Base-by-base conservation (phyloP, 352 stramenopile species). In the Aphanomyces cochlioides region DNA sequence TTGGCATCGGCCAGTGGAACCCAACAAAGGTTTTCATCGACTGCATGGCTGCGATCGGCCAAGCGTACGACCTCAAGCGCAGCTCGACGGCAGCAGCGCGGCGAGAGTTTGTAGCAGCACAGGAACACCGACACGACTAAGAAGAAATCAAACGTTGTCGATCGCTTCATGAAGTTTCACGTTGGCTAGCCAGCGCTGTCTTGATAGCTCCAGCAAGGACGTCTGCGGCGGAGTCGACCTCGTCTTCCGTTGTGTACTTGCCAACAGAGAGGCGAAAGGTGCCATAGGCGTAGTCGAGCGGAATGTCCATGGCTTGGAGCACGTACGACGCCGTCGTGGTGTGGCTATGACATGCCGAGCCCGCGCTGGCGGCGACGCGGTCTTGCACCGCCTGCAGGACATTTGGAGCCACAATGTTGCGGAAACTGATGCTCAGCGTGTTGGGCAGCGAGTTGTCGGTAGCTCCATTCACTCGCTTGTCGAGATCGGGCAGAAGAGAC, bases 11-110 rank as follows among this genome's bases (percentile, higher is more conserved):
- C 67, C 97, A 99, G 81, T 99, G 98, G 84, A 99, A 99, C 81
- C 97, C 97, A 7, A 98, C 92, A 41, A 99, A 99, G 81, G 75
- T 99, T 57, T 93, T 97, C 66, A 99, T 99, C 77, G 96, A 99
- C 80, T 72, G 89, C 5, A 85, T 96, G 61, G 93, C 94, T 0
- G 54, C 75, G 10, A 50, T 99, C 8, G 97, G 97, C 7, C 78
- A 99, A 2, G 93, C 98, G 10, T 92, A 84, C 73, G 88, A 97
- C 68, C 91, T 96, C 56, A 99, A 99, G 82, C 89, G 95, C 28
- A 28, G 28, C 28, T 28, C 28, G 28, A 28, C 28, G 28, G 28
- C 28, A 28, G 28, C 28, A 28, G 28, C 28, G 28, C 28, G 28
- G 28, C 28, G 28, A 2, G 28, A 28, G 28, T 28, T 28, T 28